phyloP scores from a whole-genome alignment of 495 filamentous ascomycete species.

The Penicillium samsonianum region DNA sequence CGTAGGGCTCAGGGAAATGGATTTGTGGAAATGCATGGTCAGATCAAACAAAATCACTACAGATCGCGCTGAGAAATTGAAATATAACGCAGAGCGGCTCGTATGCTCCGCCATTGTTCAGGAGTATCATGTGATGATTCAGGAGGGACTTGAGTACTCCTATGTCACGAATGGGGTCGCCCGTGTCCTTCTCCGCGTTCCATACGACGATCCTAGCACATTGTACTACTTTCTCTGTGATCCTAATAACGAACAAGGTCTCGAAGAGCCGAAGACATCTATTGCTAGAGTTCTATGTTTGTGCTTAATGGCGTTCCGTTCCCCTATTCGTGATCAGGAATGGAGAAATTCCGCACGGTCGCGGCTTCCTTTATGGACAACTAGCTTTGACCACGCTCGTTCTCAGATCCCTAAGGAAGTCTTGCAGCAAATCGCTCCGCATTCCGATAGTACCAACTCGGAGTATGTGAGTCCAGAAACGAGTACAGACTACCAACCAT shows the following conservation, averaged over 20 bases:
- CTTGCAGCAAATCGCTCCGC: constrained; percentile 18
- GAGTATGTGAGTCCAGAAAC: constrained; percentile 23
- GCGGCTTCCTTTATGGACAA: constrained; percentile 25
- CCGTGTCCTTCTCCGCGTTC: constrained; percentile 34
- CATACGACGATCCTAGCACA: constrained; percentile 34
- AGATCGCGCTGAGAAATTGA: constrained; percentile 23
- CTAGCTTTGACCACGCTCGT: constrained; percentile 25
- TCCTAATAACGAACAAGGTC: too few species aligned
- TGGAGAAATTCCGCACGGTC: constrained; percentile 32
- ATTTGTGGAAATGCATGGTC: constrained; percentile 25
- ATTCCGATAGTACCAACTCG: constrained; percentile 15
- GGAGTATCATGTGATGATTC: constrained; percentile 35
- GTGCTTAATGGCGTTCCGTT: constrained; percentile 34
- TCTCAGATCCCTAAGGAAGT: constrained; percentile 25
- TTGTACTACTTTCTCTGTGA: constrained; percentile 33
- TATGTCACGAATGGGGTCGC: constrained; percentile 36
- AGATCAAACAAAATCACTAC: constrained; percentile 19
- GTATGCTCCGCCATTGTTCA: constrained; percentile 25
- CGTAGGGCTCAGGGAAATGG: constrained; percentile 28
- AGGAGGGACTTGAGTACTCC: constrained; percentile 33
- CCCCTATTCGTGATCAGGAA: constrained; percentile 25
- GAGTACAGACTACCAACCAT: constrained; percentile 22
- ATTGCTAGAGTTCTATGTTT: constrained; percentile 30
- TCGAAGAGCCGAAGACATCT: background rate
- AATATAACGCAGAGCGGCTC: constrained; percentile 29